phyloP scores from a whole-genome alignment of 129 eudicot species.

The Centrapalus pauciflorus region DNA sequence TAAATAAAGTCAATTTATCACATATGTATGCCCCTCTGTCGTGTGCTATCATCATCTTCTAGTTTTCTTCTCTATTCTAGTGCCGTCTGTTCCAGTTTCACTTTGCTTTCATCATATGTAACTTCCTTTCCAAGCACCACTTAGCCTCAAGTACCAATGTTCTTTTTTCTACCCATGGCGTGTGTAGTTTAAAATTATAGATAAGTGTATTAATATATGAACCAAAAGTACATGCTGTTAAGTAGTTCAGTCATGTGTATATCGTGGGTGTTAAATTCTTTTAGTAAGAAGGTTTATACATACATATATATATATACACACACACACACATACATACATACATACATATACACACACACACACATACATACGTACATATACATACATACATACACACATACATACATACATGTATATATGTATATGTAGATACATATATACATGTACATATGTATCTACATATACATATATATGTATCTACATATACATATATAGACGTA shows the following conservation, averaged over 20 bases:
- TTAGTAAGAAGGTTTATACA: neutral
- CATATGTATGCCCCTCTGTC: neutral
- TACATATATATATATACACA: no score
- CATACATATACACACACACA: no score
- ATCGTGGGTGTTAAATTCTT: neutral
- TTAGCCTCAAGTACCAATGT: neutral
- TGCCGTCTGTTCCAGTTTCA: neutral
- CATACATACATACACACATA: no score
- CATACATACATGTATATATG: no score
- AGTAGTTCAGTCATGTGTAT: neutral
- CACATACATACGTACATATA: no score
- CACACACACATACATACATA: no score
- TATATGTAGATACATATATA: no score
- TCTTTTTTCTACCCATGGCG: neutral
- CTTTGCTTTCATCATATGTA: neutral
- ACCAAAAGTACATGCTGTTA: neutral
- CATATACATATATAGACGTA: no score
- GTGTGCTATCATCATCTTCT: neutral
- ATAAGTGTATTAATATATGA: neutral
- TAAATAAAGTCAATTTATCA: neutral
- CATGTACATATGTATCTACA: no score
- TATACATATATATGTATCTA: no score
- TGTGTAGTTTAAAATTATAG: slow-evolving; percentile 5
- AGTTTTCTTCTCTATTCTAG: neutral
- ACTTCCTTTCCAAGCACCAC: neutral